Evolutionary conservation across 1,284 basidiomycete genomes (phyloP).

Genomic region (Naganishia sp.): DNA sequence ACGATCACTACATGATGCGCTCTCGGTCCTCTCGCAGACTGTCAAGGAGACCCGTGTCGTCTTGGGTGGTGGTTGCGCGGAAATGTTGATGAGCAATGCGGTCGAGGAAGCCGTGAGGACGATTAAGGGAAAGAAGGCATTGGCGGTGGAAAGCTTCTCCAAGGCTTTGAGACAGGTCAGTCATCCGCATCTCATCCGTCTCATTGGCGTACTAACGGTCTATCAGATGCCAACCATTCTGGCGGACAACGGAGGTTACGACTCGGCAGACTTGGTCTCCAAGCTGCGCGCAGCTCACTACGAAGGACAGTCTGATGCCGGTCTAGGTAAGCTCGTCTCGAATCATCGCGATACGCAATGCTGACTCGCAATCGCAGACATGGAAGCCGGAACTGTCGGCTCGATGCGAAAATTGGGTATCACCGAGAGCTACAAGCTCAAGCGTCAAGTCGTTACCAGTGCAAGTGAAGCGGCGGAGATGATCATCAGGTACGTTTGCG

Average conservation of each 20-base stretch:
- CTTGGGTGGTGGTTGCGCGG: constrained; percentile 93
- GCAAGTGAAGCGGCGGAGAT: constrained; percentile 98
- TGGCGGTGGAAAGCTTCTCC: constrained; percentile 90
- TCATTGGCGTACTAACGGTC: background rate
- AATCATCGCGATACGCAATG: background rate
- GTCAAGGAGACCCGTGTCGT: constrained; percentile 94
- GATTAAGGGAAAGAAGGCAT: constrained; percentile 90
- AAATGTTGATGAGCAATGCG: constrained; percentile 95
- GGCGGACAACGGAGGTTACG: constrained; percentile 96
- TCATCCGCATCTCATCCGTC: background rate
- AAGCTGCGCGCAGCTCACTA: constrained; percentile 91
- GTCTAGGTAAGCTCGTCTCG: constrained; percentile 66
- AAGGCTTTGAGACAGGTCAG: constrained; percentile 75
- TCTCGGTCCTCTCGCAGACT: constrained; percentile 95
- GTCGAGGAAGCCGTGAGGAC: constrained; percentile 85
- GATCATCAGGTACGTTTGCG: constrained; percentile 78
- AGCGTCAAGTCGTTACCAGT: constrained; percentile 88
- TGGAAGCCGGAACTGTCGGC: constrained; percentile 79
- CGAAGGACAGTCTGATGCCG: constrained; percentile 79
- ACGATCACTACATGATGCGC: constrained; percentile 93
- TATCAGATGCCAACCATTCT: constrained; percentile 84
- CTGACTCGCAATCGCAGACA: constrained; percentile 61
- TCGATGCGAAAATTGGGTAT: constrained; percentile 87
- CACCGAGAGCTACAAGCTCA: constrained; percentile 97
- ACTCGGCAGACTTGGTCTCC: constrained; percentile 92